Evolutionary conservation across 805 yeast species (phyloP).

Genomic region (Ogataea corticis): DNA sequence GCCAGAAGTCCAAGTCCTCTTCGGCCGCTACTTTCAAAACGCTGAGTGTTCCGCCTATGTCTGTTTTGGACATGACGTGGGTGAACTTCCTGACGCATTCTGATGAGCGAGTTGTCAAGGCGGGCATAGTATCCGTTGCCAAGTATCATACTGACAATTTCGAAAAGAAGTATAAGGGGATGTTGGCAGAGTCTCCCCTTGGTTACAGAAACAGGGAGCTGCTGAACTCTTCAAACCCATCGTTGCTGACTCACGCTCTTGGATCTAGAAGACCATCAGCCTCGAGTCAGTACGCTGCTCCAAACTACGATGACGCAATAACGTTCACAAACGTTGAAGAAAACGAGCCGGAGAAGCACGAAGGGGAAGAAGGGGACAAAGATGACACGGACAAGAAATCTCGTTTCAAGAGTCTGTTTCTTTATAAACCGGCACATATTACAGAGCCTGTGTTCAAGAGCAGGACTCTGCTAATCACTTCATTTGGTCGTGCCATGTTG

Average conservation of each 20-base stretch:
- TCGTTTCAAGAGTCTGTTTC: slow-evolving; percentile 33
- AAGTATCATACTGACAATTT: slow-evolving; percentile 47
- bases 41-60: slow-evolving; percentile 45
- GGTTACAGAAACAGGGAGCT: slow-evolving; percentile 45
- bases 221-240: slow-evolving; percentile 24
- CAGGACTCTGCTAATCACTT: slow-evolving; percentile 58
- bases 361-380: slow-evolving; percentile 15
- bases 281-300: slow-evolving; percentile 9
- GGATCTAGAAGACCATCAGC: slow-evolving; percentile 9
- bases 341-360: slow-evolving; percentile 19
- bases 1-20: slow-evolving; percentile 15
- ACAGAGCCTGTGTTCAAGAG: slow-evolving; percentile 35
- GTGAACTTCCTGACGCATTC: slow-evolving; percentile 49
- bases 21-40: slow-evolving; percentile 8
- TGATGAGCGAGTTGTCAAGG: slow-evolving; percentile 61
- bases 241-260: slow-evolving; percentile 18
- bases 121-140: slow-evolving; percentile 52
- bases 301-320: slow-evolving; percentile 31
- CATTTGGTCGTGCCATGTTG: slow-evolving; percentile 61
- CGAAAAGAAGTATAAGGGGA: slow-evolving; percentile 59
- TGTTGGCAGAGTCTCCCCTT: slow-evolving; percentile 59
- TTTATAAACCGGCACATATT: slow-evolving; percentile 10
- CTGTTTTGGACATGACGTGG: slow-evolving; percentile 61
- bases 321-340: slow-evolving; percentile 24
- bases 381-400: slow-evolving; percentile 21